Conservation (phyloP, 768 basidiomycete genomes). For the Porpolomopsis calyptriformis region DNA sequence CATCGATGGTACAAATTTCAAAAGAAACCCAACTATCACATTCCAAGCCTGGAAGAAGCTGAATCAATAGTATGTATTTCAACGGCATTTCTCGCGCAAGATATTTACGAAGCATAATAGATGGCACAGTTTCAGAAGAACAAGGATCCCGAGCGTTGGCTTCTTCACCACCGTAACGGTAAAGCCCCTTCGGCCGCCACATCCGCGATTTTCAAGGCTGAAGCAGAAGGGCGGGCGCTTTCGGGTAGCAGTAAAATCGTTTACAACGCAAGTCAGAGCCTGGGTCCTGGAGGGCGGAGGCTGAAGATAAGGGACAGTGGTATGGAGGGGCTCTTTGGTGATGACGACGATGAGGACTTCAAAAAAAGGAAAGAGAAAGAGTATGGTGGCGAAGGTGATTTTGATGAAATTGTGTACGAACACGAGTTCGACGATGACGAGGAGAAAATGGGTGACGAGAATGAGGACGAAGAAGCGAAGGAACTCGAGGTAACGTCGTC, state of each 20-base stretch:
- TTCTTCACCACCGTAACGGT: conserved; percentile 47
- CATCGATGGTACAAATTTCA: conserved; percentile 91
- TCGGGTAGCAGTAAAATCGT: conserved; percentile 36
- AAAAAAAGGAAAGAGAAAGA: conserved; percentile 44
- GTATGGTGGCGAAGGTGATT: conserved; percentile 64
- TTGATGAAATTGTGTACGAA: conserved; percentile 76
- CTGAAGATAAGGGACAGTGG: conserved; percentile 63
- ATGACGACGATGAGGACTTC: conserved; percentile 52
- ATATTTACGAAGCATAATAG: conserved; percentile 13
- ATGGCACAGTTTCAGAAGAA: conserved; percentile 45
- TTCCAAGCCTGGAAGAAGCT: conserved; percentile 62
- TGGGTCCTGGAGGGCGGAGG: conserved; percentile 58
- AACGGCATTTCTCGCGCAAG: conserved; percentile 13
- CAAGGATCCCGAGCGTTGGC: conserved; percentile 65
- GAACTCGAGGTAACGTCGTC: conserved; percentile 53
- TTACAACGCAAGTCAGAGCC: conserved; percentile 40
- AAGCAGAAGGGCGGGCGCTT: conserved; percentile 38
- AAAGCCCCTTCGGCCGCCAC: conserved; percentile 52
- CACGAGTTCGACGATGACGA: conserved; percentile 85
- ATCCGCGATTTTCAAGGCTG: conserved; percentile 58
- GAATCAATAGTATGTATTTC: conserved; percentile 20
- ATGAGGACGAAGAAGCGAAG: conserved; percentile 77
- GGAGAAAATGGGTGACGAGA: conserved; percentile 61
- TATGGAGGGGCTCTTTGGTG: conserved; percentile 49
- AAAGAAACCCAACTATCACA: conserved; percentile 67